A percentile compares a stretch with the other conserved stretches of the same genome.
Evolutionary conservation across 2,329 filamentous ascomycete genomes (phyloP).

Genomic region (Talaromyces sp.): DNA sequence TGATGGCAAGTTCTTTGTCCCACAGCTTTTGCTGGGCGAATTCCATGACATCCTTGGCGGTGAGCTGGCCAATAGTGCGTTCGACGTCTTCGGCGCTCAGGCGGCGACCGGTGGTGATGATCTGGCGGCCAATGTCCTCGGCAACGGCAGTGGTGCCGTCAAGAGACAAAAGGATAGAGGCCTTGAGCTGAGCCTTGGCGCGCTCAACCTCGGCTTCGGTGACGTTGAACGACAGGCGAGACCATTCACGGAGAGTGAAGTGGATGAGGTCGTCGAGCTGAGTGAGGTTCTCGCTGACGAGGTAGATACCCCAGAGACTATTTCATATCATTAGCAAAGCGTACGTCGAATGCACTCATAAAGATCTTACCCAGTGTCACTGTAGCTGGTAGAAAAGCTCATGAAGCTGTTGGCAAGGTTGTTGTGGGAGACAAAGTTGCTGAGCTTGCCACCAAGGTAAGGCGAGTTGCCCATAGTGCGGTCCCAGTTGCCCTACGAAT

Average conservation of each 20-base stretch:
- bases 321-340: conserved; percentile 14
- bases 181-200: conserved; percentile 98
- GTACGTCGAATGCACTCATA: background rate
- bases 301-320: conserved; percentile 99
- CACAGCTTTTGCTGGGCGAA: conserved; percentile 94
- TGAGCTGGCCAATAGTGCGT: conserved; percentile 79
- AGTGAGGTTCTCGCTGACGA: conserved; percentile 84
- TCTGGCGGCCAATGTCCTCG: conserved; percentile 97
- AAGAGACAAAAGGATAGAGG: conserved; percentile 91
- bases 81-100: conserved; percentile 92
- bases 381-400: conserved; percentile 99
- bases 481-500: conserved; percentile 79
- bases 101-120: conserved; percentile 92
- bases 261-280: conserved; percentile 92
- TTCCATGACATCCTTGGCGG: conserved; percentile 93
- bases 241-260: conserved; percentile 98
- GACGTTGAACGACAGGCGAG: conserved; percentile 84
- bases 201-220: conserved; percentile 89
- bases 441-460: conserved; percentile 97
- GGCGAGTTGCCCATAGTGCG: conserved; percentile 96
- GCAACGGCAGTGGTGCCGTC: conserved; percentile 96
- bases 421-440: conserved; percentile 87
- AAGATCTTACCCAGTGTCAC: conserved; percentile 84
- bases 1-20: conserved; percentile 95
- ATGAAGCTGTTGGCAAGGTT: conserved; percentile 99